Evolutionary conservation across 441 rosid species (phyloP).

Genomic region (Populus trichocarpa): DNA sequence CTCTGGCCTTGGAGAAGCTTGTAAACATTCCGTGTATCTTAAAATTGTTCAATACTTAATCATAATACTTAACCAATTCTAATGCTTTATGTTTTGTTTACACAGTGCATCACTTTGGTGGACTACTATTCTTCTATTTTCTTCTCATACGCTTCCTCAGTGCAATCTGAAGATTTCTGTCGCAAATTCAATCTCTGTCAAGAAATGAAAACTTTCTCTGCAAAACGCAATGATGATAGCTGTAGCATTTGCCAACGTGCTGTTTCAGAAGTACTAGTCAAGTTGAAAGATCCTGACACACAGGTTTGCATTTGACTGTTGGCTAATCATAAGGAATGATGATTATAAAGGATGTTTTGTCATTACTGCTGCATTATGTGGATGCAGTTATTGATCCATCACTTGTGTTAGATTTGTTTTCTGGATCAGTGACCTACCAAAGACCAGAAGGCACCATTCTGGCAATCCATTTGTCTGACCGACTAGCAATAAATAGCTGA

Average conservation of each 20-base stretch:
- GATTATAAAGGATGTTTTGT: not conserved
- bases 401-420: not conserved
- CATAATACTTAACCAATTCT: not conserved
- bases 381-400: not conserved
- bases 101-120: conserved; percentile 71
- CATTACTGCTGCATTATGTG: not conserved
- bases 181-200: conserved; percentile 60
- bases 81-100: not conserved
- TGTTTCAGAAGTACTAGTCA: conserved; percentile 63
- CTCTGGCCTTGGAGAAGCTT: not conserved
- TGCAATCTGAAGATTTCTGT: conserved; percentile 65
- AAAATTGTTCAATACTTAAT: not conserved
- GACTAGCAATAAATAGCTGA: not conserved
- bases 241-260: conserved; percentile 70
- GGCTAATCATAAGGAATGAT: not conserved
- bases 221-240: conserved; percentile 51
- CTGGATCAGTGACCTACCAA: not conserved
- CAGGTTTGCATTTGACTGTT: conserved; percentile 46
- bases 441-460: not conserved
- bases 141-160: conserved; percentile 50
- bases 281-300: conserved; percentile 82
- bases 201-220: conserved; percentile 34
- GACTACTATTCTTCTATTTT: conserved; percentile 80
- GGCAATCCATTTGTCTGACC: not conserved
- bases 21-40: not conserved